Evolutionary conservation across 2,329 filamentous ascomycete genomes (phyloP).

Genomic region (Trichocomaceae sp.): DNA sequence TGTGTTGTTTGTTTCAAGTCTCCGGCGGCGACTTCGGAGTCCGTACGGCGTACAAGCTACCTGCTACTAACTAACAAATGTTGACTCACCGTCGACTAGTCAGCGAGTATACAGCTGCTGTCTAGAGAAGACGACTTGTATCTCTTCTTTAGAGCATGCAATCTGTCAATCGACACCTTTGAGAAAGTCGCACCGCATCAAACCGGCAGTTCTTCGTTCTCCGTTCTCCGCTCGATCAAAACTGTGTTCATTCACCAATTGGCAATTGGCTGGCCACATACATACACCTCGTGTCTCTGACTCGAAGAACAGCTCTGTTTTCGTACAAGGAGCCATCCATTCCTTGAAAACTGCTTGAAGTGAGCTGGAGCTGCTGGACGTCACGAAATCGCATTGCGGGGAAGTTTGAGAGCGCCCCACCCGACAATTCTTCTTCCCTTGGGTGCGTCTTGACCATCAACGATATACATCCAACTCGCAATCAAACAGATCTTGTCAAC

Average conservation of each 20-base stretch:
- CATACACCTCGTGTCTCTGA: background rate
- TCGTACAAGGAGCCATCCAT: background rate
- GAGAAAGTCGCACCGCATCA: too few species aligned
- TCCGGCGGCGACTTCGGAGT: background rate
- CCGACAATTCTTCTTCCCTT: background rate
- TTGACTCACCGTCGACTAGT: too few species aligned
- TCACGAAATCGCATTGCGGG: slow-evolving; percentile 4
- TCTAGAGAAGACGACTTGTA: background rate
- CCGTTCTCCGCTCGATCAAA: background rate
- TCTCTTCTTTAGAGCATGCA: background rate
- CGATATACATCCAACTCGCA: background rate
- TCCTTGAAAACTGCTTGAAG: background rate
- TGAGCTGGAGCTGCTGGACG: background rate
- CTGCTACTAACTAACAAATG: too few species aligned
- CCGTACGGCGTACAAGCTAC: too few species aligned
- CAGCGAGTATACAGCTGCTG: too few species aligned
- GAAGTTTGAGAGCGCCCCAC: background rate
- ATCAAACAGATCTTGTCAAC: background rate
- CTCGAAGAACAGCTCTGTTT: too few species aligned
- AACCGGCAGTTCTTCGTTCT: too few species aligned
- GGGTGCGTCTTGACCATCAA: background rate
- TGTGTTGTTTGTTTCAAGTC: slow-evolving; percentile 4
- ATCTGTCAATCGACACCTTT: background rate
- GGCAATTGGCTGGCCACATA: background rate
- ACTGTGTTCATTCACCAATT: background rate